A percentile compares a stretch with the other conserved stretches of the same genome.
Conservation (phyloP, 768 basidiomycete species). For the Solioccasus polychromus region DNA sequence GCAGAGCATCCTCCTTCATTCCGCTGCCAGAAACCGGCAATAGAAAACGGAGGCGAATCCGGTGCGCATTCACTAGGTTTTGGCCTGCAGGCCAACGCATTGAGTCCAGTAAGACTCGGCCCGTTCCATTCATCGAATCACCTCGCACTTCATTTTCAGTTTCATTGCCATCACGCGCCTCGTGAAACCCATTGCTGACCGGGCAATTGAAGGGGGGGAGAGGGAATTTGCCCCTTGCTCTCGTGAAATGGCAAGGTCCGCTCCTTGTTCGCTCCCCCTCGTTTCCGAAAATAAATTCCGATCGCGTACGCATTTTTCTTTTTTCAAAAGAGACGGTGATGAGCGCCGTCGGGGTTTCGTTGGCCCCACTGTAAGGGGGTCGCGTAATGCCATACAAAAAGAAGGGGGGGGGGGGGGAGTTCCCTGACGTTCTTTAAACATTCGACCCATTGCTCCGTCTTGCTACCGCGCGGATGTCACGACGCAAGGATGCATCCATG, state of each 20-base stretch:
- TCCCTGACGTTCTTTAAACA: conserved; percentile 1
- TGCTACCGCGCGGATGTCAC: conserved; percentile 22
- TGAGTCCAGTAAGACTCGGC: conserved; percentile 11
- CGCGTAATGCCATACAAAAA: conserved; percentile 22
- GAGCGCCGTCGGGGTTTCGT: conserved; percentile 23
- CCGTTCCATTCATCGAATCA: conserved; percentile 8
- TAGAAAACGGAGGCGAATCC: conserved; percentile 25
- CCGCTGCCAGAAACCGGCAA: too few relatives aligned
- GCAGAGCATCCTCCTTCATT: too few relatives aligned
- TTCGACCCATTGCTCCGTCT: conserved; percentile 9
- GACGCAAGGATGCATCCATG: conserved; percentile 14
- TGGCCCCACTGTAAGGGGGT: conserved; percentile 5
- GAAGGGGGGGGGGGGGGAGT: too few relatives aligned
- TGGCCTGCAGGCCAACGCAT: conserved; percentile 23
- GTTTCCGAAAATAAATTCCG: conserved; percentile 6
- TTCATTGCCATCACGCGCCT: too few relatives aligned
- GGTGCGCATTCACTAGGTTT: not conserved
- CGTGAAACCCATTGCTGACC: too few relatives aligned
- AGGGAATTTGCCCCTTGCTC: too few relatives aligned
- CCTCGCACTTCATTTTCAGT: too few relatives aligned
- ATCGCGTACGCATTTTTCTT: conserved; percentile 11
- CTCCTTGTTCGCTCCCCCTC: too few relatives aligned
- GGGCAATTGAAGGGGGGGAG: too few relatives aligned
- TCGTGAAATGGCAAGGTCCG: too few relatives aligned
- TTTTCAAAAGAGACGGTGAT: conserved; percentile 1